Evolutionary conservation across 352 stramenopile genomes (phyloP).

Genomic region (Phytopythium cucurbitacearum): DNA sequence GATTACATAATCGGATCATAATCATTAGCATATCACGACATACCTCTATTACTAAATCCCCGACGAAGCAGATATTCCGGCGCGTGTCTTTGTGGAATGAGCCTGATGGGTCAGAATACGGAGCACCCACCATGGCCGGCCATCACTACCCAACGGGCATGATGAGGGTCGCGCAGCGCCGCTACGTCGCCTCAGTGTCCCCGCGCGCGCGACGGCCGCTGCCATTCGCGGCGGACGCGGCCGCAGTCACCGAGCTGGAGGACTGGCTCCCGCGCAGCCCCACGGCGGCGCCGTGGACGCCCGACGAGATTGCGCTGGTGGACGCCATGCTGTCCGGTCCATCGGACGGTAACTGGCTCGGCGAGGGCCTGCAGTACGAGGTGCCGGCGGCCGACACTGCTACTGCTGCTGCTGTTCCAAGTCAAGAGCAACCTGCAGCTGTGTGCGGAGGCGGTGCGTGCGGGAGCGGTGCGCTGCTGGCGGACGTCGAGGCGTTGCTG

Average conservation of each 20-base stretch:
- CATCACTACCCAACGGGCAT: too few species aligned
- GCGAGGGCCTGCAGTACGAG: conserved; percentile 7
- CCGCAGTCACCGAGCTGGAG: conserved; percentile 11
- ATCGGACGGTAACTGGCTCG: neutral
- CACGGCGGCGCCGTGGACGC: conserved; percentile 14
- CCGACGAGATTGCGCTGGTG: conserved; percentile 19
- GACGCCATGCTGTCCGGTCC: conserved; percentile 18
- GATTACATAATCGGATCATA: too few species aligned
- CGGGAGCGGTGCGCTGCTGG: neutral
- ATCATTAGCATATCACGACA: too few species aligned
- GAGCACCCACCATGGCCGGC: too few species aligned
- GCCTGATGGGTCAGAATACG: too few species aligned
- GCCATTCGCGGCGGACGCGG: neutral
- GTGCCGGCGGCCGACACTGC: conserved; percentile 5
- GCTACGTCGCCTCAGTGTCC: neutral
- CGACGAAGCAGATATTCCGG: too few species aligned
- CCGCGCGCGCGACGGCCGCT: neutral
- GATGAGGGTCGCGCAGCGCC: too few species aligned
- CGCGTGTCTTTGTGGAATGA: too few species aligned
- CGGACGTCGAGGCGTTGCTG: conserved; percentile 3
- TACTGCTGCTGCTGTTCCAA: neutral
- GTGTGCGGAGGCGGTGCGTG: neutral
- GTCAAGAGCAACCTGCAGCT: neutral
- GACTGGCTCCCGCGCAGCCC: conserved; percentile 2
- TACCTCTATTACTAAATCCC: too few species aligned